These are phyloP conservation scores for Teratosphaeria nubilosa DNA, from an alignment of 2,329 filamentous ascomycete species.

Conservation along the genomic window DNA sequence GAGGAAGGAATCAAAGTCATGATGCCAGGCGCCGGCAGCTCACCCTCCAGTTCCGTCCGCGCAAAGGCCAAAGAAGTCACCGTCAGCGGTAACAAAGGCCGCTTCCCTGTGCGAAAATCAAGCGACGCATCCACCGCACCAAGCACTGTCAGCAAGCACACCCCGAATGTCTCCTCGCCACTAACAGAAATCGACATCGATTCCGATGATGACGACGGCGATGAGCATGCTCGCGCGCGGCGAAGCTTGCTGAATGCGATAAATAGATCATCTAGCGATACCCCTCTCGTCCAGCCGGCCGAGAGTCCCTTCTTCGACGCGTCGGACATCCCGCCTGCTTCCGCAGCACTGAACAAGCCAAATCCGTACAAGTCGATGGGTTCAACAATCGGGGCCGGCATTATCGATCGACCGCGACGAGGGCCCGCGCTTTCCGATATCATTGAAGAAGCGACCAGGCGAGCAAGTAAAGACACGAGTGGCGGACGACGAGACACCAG, in stretches of 20 bases:
- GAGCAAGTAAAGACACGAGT: constrained; percentile 26
- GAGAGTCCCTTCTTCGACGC: constrained; percentile 27
- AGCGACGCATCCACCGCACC: constrained; percentile 13
- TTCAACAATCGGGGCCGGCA: constrained; percentile 12
- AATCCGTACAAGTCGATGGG: constrained; percentile 30
- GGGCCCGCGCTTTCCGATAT: constrained; percentile 29
- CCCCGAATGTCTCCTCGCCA: constrained; percentile 22
- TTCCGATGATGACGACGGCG: constrained; percentile 20
- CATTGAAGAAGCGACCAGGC: constrained; percentile 35
- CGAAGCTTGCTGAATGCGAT: constrained; percentile 13
- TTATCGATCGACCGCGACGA: constrained; percentile 10
- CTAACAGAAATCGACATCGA: constrained; percentile 15
- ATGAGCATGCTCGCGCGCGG: constrained; percentile 22
- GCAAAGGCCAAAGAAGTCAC: constrained; percentile 38
- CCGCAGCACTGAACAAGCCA: neutral
- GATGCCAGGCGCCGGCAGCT: constrained; percentile 27
- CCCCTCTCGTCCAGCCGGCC: constrained; percentile 15
- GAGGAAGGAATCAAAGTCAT: constrained; percentile 23
- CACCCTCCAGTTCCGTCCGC: constrained; percentile 20
- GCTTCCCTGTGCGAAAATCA: constrained; percentile 19
- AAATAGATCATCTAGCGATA: neutral
- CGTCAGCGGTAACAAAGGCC: constrained; percentile 26
- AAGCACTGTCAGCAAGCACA: constrained; percentile 12
- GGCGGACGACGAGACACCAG: constrained; percentile 20
- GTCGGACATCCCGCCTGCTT: constrained; percentile 10